Percentiles rank a stretch among this genome's conserved stretches.
phyloP scores from a whole-genome alignment of 2,329 filamentous ascomycete species.

The Periconia macrospinosa region DNA sequence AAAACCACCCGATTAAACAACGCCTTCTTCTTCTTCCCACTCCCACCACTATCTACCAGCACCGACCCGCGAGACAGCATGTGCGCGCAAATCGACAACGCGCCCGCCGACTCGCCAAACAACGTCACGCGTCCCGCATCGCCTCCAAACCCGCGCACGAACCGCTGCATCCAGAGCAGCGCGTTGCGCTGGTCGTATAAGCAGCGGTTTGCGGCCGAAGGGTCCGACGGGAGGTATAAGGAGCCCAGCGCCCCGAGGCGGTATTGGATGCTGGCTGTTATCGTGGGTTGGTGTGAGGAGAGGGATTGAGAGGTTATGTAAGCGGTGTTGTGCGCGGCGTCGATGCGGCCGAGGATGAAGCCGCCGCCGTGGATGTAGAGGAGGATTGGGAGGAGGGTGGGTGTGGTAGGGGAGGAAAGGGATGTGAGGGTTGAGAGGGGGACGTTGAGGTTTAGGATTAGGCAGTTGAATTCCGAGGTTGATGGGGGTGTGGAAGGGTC shows the following conservation, averaged over 20 bases:
- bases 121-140: background rate
- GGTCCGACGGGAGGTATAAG: background rate
- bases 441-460: background rate
- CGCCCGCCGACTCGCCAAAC: background rate
- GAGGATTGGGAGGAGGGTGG: background rate
- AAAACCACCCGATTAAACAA: background rate
- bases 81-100: background rate
- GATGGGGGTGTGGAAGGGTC: background rate
- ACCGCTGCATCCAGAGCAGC: background rate
- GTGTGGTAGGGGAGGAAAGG: background rate
- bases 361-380: background rate
- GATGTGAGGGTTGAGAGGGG: background rate
- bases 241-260: background rate
- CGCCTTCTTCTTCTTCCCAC: background rate
- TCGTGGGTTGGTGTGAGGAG: background rate
- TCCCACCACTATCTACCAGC: too few species aligned
- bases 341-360: background rate
- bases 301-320: background rate
- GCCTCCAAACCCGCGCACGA: background rate
- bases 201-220: background rate
- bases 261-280: background rate
- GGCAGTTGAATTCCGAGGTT: background rate
- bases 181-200: background rate
- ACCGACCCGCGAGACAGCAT: background rate
- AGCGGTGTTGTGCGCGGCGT: background rate